Evolutionary conservation across 768 basidiomycete species (phyloP).

Genomic region (Tulasnella sp.): DNA sequence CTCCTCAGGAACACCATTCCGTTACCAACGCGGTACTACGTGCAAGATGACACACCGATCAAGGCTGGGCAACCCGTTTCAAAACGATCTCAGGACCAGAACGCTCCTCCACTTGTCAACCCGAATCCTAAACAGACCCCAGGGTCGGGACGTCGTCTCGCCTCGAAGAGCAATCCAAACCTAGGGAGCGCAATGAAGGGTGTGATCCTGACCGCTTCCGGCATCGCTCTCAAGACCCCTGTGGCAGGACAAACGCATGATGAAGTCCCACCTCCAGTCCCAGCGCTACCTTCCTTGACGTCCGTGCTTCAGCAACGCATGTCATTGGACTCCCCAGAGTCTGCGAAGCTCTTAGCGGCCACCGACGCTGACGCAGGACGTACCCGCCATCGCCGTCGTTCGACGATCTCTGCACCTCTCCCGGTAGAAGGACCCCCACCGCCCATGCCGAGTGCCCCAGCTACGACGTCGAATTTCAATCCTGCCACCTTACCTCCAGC

Average conservation of each 20-base stretch:
- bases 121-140: background rate
- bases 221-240: slow-evolving; percentile 69
- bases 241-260: slow-evolving; percentile 31
- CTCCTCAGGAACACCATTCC: slow-evolving; percentile 27
- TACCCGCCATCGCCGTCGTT: slow-evolving; percentile 6
- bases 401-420: slow-evolving; percentile 17
- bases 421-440: background rate
- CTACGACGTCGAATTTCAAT: slow-evolving; percentile 8
- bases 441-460: background rate
- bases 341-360: background rate
- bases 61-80: slow-evolving; percentile 15
- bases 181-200: slow-evolving; percentile 48
- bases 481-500: slow-evolving; percentile 31
- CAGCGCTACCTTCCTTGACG: slow-evolving; percentile 2
- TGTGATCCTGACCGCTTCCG: slow-evolving; percentile 73
- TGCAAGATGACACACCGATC: slow-evolving; percentile 24
- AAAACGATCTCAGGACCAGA: slow-evolving; percentile 24
- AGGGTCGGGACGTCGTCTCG: background rate
- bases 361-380: background rate
- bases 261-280: slow-evolving; percentile 16
- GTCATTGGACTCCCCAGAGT: slow-evolving; percentile 17
- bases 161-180: slow-evolving; percentile 29
- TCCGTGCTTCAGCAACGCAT: slow-evolving; percentile 2
- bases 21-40: slow-evolving; percentile 22
- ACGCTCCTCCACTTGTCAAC: slow-evolving; percentile 15